Evolutionary conservation across 2,329 filamentous ascomycete genomes (phyloP).

Genomic region (Trichoderma lentiforme): DNA sequence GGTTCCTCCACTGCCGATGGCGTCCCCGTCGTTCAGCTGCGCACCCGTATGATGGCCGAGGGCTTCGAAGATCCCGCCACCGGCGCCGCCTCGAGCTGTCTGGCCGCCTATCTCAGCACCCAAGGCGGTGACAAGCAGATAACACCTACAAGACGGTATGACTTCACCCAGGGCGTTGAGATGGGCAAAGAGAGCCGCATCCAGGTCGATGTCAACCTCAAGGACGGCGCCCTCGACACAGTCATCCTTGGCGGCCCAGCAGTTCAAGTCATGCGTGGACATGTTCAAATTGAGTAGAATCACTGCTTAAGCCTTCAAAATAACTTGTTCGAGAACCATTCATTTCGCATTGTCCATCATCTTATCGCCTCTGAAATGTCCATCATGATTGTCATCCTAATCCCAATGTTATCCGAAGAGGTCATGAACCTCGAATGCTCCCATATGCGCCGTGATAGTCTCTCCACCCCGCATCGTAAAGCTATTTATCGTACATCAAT

Average conservation of each 20-base stretch:
- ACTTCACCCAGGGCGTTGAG: conserved; percentile 64
- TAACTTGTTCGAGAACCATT: neutral
- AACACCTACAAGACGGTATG: conserved; percentile 40
- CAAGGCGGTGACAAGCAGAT: conserved; percentile 31
- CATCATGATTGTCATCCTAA: conserved; percentile 12
- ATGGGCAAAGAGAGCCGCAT: conserved; percentile 60
- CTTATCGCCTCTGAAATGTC: neutral
- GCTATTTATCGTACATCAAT: conserved; percentile 36
- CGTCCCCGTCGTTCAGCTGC: conserved; percentile 36
- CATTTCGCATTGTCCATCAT: neutral
- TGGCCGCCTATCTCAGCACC: conserved; percentile 53
- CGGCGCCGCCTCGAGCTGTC: conserved; percentile 58
- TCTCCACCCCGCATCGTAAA: conserved; percentile 28
- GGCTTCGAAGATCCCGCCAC: conserved; percentile 58
- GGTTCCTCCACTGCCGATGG: conserved; percentile 29
- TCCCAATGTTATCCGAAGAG: conserved; percentile 11
- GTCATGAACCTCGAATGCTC: conserved; percentile 10
- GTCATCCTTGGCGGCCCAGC: conserved; percentile 36
- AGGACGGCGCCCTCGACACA: conserved; percentile 29
- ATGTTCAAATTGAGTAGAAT: conserved; percentile 27
- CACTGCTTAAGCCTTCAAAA: neutral
- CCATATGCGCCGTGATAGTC: conserved; percentile 24
- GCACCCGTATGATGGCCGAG: conserved; percentile 58
- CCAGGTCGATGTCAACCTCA: conserved; percentile 41
- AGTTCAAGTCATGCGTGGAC: conserved; percentile 35